Conservation (phyloP, 495 filamentous ascomycete species). For the Hypomontagnella submonticulosa region DNA sequence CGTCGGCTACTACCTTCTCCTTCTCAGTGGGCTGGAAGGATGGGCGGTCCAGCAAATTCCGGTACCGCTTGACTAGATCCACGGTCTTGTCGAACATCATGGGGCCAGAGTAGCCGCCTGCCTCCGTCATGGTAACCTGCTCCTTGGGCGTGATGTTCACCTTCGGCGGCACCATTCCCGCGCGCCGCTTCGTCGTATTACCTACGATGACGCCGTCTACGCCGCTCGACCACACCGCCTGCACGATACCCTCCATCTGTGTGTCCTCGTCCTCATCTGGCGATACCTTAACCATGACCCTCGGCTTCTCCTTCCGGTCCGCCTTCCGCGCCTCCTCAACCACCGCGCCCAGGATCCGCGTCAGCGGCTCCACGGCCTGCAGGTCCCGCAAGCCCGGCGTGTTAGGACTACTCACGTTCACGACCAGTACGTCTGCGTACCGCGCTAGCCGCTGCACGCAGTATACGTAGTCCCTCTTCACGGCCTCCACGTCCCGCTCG, state of each 20-base stretch:
- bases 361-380: constrained; percentile 83
- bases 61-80: constrained; percentile 79
- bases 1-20: constrained; percentile 43
- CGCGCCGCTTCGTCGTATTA: constrained; percentile 90
- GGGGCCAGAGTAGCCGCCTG: constrained; percentile 91
- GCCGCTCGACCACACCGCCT: constrained; percentile 83
- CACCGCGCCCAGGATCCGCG: constrained; percentile 80
- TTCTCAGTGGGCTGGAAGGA: constrained; percentile 43
- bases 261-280: constrained; percentile 89
- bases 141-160: constrained; percentile 73
- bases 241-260: constrained; percentile 86
- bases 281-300: constrained; percentile 96
- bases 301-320: constrained; percentile 76
- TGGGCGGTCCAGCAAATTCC: constrained; percentile 72
- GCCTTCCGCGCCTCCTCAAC: constrained; percentile 77
- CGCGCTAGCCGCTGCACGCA: constrained; percentile 82
- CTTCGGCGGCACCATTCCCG: constrained; percentile 71
- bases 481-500: constrained; percentile 83
- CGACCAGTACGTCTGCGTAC: constrained; percentile 93
- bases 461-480: constrained; percentile 84
- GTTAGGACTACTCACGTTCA: constrained; percentile 97
- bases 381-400: constrained; percentile 88
- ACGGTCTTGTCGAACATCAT: constrained; percentile 83
- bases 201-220: constrained; percentile 97
- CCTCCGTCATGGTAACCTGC: constrained; percentile 72